These are phyloP conservation scores for Omphalotus olearius DNA, from an alignment of 1,284 basidiomycete species.

Conservation along the genomic window DNA sequence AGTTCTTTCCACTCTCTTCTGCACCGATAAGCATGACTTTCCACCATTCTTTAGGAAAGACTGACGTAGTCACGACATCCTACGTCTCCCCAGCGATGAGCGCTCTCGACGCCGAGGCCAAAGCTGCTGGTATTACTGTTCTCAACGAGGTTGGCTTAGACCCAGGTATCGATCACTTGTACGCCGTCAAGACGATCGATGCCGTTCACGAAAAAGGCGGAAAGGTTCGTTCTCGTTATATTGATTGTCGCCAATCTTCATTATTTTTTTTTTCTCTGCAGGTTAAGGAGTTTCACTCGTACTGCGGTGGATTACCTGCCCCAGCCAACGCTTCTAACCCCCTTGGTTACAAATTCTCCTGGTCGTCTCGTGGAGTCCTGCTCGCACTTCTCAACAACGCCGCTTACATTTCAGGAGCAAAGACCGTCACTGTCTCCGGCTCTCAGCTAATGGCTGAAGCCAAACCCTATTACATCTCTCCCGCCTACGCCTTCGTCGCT, in stretches of 20 bases:
- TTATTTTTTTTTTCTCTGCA: conserved; percentile 26
- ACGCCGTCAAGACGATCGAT: conserved; percentile 95
- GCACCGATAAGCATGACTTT: background rate
- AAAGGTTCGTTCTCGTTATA: conserved; percentile 51
- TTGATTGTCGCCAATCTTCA: background rate
- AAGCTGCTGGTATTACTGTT: conserved; percentile 89
- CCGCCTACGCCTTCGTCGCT: conserved; percentile 93
- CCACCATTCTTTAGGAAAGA: conserved; percentile 48
- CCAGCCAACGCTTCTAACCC: conserved; percentile 91
- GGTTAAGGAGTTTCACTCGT: conserved; percentile 94
- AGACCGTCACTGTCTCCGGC: conserved; percentile 63
- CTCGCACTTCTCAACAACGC: conserved; percentile 93
- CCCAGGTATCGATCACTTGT: conserved; percentile 92
- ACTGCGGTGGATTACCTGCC: conserved; percentile 95
- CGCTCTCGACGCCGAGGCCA: conserved; percentile 80
- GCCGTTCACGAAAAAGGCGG: conserved; percentile 94
- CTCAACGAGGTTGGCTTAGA: conserved; percentile 99
- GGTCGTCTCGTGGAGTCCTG: conserved; percentile 96
- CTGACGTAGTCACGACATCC: conserved; percentile 94
- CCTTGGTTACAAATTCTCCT: conserved; percentile 99
- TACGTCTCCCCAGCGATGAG: conserved; percentile 92
- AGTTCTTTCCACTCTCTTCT: background rate
- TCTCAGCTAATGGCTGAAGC: conserved; percentile 84
- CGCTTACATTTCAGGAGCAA: conserved; percentile 70
- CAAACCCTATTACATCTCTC: conserved; percentile 93